These are phyloP conservation scores for Pseudogymnoascus sp. DNA, from an alignment of 2,329 filamentous ascomycete genomes.

Conservation along the genomic window DNA sequence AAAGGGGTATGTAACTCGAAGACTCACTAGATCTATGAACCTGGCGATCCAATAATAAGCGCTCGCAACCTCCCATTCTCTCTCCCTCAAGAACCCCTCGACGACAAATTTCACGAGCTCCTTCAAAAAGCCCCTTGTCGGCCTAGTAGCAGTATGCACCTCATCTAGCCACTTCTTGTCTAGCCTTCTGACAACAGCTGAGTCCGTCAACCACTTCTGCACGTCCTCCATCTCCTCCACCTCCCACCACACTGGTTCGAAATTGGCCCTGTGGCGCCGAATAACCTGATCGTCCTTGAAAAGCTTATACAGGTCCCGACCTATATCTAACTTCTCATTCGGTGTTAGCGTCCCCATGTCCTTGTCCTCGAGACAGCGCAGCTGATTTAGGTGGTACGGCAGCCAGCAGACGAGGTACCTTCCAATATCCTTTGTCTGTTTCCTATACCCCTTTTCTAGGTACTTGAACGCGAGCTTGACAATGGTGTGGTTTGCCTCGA, in stretches of 20 bases:
- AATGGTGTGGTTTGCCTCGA: not conserved
- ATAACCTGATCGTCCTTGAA: not conserved
- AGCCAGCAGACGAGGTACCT: not conserved
- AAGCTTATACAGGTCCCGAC: not conserved
- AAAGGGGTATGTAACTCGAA: not conserved
- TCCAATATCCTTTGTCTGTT: not conserved
- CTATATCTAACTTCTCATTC: not conserved
- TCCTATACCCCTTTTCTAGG: not conserved
- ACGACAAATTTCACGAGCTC: not conserved
- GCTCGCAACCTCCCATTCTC: not conserved
- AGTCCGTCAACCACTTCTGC: not conserved
- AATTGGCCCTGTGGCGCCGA: not conserved
- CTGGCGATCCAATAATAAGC: not conserved
- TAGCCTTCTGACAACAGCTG: not conserved
- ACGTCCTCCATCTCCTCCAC: not conserved
- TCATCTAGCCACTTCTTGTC: not conserved
- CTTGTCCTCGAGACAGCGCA: not conserved
- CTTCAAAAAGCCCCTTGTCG: not conserved
- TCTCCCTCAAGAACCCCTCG: not conserved
- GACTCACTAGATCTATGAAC: not conserved
- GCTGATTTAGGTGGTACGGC: not conserved
- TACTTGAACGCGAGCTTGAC: not conserved
- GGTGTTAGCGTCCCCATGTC: not conserved
- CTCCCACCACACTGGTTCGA: not conserved
- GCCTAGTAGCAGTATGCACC: not conserved